Evolutionary conservation across 2,329 filamentous ascomycete genomes (phyloP), one percentile per base, ranked within the genome.

Genomic region (Clonostachys rhizophaga): DNA sequence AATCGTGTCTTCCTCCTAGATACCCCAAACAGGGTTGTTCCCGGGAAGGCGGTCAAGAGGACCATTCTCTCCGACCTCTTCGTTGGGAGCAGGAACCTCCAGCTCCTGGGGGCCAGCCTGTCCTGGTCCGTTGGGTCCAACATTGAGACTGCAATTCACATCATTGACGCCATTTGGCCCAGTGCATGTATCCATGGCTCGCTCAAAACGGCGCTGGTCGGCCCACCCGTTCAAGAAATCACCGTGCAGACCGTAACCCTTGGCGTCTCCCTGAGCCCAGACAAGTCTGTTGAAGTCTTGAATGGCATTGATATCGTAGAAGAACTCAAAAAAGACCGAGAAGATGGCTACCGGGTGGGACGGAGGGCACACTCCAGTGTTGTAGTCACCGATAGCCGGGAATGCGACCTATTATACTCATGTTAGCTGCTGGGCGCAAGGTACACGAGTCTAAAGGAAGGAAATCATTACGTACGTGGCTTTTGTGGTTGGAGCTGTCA

Each of bases 401-500:
- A 61, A 62, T 5, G 59, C 53, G 49, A 62, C 52, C 59, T 61
- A 40, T 13, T 8, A 16, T 45, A 34, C 20, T 20, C 20, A 5
- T 20, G 20, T 20, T 20, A 20, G 20, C 20, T 20, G 6, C 20
- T 20, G 5, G 20, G 20, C 20, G 20, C 20, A 20, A 6, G 20
- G 37, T 9, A 39, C 30, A 20, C 18, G 34, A 43, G 18, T 30
- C 18, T 9, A 33, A 30, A 12, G 5, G 33, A 36, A 16, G 7
- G 44, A 13, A 16, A 8, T 12, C 13, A 17, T 18, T 18, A 50
- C 54, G 46, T 51, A 84, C 71, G 54, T 84, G 81, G 44, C 64
- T 76, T 54, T 72, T 74, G 60, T 84, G 79, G 59, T 82, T 68
- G 1, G 66, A 43, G 6, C 71, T 70, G 56, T 84, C 79, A 18